Conservation (phyloP, 1,139 yeast genomes). For the Candida tunisiensis region DNA sequence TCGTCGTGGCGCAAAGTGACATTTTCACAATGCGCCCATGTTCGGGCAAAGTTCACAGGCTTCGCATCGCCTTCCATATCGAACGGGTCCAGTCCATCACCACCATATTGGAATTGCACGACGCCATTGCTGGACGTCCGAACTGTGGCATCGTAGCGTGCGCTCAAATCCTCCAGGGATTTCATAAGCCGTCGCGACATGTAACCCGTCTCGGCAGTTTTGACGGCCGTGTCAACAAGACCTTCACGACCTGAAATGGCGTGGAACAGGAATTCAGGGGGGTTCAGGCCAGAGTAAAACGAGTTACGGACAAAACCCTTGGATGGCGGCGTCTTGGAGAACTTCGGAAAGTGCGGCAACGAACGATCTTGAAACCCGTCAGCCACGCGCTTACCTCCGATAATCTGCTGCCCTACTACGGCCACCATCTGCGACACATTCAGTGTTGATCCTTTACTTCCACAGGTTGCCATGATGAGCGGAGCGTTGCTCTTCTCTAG, state of each 20-base stretch:
- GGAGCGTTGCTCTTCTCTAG: conserved; percentile 89
- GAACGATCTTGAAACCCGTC: conserved; percentile 99
- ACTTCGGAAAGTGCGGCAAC: conserved; percentile 89
- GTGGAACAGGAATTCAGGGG: conserved; percentile 95
- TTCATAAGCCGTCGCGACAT: conserved; percentile 99
- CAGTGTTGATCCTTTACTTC: conserved; percentile 95
- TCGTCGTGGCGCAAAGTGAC: conserved; percentile 46
- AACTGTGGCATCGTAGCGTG: conserved; percentile 88
- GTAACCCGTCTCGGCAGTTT: conserved; percentile 98
- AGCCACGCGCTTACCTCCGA: conserved; percentile 97
- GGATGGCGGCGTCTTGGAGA: conserved; percentile 93
- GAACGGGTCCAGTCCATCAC: conserved; percentile 95
- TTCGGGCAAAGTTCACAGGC: conserved; percentile 85
- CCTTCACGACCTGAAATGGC: conserved; percentile 99
- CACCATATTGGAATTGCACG: conserved; percentile 96
- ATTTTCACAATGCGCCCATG: conserved; percentile 87
- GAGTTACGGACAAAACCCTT: conserved; percentile 97
- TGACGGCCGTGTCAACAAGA: conserved; percentile 96
- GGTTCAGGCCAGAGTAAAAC: conserved; percentile 82
- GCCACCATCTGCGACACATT: conserved; percentile 99
- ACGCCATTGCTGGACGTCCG: conserved; percentile 91
- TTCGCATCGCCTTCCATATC: conserved; percentile 99
- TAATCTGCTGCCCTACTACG: conserved; percentile 98
- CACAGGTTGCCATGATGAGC: conserved; percentile 97
- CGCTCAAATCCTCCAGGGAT: conserved; percentile 87